Percentiles rank a stretch among this genome's conserved stretches.
Evolutionary conservation across 306 rosid genomes (phyloP).

Genomic region (Herpetospermum pedunculosum): DNA sequence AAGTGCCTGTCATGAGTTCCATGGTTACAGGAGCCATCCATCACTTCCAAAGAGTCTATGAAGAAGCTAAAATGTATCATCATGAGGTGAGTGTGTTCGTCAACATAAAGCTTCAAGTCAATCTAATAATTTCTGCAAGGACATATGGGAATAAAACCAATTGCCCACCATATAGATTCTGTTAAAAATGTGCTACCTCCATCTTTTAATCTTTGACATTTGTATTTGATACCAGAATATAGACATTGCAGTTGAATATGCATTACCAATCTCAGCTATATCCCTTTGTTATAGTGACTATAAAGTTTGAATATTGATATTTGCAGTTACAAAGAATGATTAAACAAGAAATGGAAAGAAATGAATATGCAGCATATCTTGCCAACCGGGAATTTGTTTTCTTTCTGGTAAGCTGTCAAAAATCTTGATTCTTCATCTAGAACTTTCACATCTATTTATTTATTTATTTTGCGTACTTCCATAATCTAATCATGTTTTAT

Average conservation of each 20-base stretch:
- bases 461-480: not conserved
- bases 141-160: not conserved
- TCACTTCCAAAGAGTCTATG: conserved; percentile 33
- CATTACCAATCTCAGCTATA: not conserved
- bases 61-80: conserved; percentile 43
- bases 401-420: conserved; percentile 44
- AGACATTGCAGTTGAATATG: conserved; percentile 5
- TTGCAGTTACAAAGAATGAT: conserved; percentile 66
- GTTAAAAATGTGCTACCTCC: not conserved
- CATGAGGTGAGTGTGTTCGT: conserved; percentile 51
- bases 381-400: conserved; percentile 61
- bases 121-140: not conserved
- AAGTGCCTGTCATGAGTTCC: conserved; percentile 21
- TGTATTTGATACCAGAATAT: not conserved
- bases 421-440: not conserved
- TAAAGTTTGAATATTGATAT: not conserved
- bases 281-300: not conserved
- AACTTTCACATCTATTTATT: not conserved
- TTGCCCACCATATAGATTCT: not conserved
- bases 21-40: conserved; percentile 34
- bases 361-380: conserved; percentile 43
- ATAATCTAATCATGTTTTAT: conserved; percentile 13
- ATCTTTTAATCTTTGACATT: not conserved
- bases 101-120: not conserved
- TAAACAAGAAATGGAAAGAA: conserved; percentile 51